phyloP scores from a whole-genome alignment of 2,329 filamentous ascomycete species.

The Fusarium verrucosum region DNA sequence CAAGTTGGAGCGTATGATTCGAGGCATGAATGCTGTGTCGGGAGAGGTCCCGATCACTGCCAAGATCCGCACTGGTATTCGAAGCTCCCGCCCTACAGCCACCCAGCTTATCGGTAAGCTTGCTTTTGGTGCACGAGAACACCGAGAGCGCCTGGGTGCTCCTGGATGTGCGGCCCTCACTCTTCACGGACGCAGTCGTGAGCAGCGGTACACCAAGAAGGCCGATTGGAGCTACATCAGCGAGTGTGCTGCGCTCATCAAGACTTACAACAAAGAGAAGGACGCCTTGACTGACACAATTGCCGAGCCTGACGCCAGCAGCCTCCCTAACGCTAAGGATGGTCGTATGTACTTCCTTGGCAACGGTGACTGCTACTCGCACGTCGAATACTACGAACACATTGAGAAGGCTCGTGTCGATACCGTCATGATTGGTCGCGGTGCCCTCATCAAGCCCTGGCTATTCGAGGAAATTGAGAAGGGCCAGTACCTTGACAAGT shows the following conservation, averaged over 20 bases:
- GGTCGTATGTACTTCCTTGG: slow-evolving; percentile 89
- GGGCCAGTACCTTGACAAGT: slow-evolving; percentile 95
- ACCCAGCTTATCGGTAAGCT: slow-evolving; percentile 84
- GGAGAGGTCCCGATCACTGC: slow-evolving; percentile 90
- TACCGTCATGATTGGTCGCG: slow-evolving; percentile 96
- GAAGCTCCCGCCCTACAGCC: slow-evolving; percentile 80
- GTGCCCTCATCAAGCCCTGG: slow-evolving; percentile 97
- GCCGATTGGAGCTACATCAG: slow-evolving; percentile 98
- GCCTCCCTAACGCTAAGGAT: slow-evolving; percentile 70
- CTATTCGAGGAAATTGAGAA: slow-evolving; percentile 95
- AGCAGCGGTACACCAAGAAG: slow-evolving; percentile 89
- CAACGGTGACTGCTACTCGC: slow-evolving; percentile 96
- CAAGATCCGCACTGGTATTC: slow-evolving; percentile 93
- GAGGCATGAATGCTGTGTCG: slow-evolving; percentile 95
- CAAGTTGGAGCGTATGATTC: slow-evolving; percentile 93
- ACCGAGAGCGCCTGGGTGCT: slow-evolving; percentile 74
- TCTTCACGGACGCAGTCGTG: slow-evolving; percentile 89
- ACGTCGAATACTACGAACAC: slow-evolving; percentile 84
- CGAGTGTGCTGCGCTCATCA: slow-evolving; percentile 86
- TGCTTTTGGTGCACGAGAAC: slow-evolving; percentile 79
- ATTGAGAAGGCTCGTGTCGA: slow-evolving; percentile 83
- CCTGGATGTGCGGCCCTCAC: slow-evolving; percentile 95
- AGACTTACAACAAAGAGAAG: slow-evolving; percentile 76
- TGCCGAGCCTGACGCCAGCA: slow-evolving; percentile 78
- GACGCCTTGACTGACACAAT: slow-evolving; percentile 77